phyloP scores from a whole-genome alignment of 2,329 filamentous ascomycete species.

The Ophiostoma montium region DNA sequence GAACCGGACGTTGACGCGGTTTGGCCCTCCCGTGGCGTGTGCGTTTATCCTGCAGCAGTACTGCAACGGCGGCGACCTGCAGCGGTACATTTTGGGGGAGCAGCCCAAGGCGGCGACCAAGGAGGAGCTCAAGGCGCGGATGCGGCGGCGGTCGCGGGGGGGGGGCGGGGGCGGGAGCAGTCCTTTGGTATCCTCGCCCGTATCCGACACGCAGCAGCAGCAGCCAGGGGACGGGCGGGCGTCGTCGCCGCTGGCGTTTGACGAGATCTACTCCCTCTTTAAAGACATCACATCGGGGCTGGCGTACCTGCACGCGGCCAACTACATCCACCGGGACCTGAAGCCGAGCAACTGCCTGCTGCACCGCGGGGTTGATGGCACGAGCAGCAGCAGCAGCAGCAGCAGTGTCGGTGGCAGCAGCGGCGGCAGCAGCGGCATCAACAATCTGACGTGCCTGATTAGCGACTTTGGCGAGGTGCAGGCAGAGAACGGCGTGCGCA shows the following conservation, averaged over 20 bases:
- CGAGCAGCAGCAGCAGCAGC: conserved; percentile 33
- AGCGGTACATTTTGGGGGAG: conserved; percentile 69
- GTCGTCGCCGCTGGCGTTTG: conserved; percentile 24
- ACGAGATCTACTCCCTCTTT: conserved; percentile 95
- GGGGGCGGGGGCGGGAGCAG: no score
- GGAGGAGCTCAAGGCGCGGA: conserved; percentile 76
- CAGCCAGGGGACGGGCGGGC: no score
- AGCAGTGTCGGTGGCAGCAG: conserved; percentile 48
- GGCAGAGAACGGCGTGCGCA: conserved; percentile 63
- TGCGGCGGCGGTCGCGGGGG: conserved; percentile 69
- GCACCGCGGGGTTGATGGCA: conserved; percentile 52
- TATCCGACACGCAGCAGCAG: no score
- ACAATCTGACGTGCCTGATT: conserved; percentile 69
- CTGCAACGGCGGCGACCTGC: conserved; percentile 84
- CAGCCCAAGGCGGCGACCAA: conserved; percentile 51
- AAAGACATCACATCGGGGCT: conserved; percentile 87
- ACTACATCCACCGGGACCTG: conserved; percentile 90
- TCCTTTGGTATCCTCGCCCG: no score
- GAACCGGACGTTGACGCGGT: conserved; percentile 67
- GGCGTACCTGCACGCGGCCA: conserved; percentile 75
- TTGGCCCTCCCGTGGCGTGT: conserved; percentile 83
- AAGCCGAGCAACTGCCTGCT: conserved; percentile 94
- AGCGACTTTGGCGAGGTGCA: conserved; percentile 98
- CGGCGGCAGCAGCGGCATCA: conserved; percentile 38
- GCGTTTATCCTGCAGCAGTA: conserved; percentile 97